phyloP scores from a whole-genome alignment of 257 asterid species.

The Ocimum tenuiflorum region DNA sequence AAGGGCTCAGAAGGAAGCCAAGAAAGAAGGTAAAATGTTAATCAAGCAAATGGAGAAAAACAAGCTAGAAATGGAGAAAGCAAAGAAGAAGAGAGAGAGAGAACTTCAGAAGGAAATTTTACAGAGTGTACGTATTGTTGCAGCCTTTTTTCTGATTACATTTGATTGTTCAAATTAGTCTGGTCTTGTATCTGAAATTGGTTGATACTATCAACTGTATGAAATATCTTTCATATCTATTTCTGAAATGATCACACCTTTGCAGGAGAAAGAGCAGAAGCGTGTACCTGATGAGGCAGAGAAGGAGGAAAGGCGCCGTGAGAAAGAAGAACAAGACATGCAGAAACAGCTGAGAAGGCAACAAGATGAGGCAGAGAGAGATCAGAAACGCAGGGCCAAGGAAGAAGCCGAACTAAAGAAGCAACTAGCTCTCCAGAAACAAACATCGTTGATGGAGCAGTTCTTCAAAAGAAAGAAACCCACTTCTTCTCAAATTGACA shows the following conservation, averaged over 20 bases:
- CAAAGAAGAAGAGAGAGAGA: conserved; percentile 54
- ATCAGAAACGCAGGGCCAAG: conserved; percentile 61
- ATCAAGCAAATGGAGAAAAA: conserved; percentile 73
- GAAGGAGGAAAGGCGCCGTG: conserved; percentile 59
- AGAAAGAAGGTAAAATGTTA: conserved; percentile 44
- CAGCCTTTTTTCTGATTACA: neutral
- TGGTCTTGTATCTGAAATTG: neutral
- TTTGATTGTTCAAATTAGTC: neutral
- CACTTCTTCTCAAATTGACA: conserved; percentile 28
- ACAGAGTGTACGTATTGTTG: conserved; percentile 46
- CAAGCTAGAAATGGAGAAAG: conserved; percentile 66
- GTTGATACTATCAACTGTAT: neutral
- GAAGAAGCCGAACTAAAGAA: conserved; percentile 66
- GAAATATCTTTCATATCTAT: conserved; percentile 5
- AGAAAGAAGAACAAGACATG: conserved; percentile 63
- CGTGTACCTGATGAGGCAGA: conserved; percentile 61
- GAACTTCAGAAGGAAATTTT: conserved; percentile 64
- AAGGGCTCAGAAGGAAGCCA: conserved; percentile 66
- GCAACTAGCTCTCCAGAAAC: conserved; percentile 63
- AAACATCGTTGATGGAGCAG: conserved; percentile 85
- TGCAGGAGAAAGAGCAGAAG: conserved; percentile 69
- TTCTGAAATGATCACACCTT: neutral
- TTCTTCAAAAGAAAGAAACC: conserved; percentile 54
- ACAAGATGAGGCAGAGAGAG: conserved; percentile 76
- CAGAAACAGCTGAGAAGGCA: conserved; percentile 55